Conservation (phyloP, 768 basidiomycete species). For the Amanita inopinata region DNA sequence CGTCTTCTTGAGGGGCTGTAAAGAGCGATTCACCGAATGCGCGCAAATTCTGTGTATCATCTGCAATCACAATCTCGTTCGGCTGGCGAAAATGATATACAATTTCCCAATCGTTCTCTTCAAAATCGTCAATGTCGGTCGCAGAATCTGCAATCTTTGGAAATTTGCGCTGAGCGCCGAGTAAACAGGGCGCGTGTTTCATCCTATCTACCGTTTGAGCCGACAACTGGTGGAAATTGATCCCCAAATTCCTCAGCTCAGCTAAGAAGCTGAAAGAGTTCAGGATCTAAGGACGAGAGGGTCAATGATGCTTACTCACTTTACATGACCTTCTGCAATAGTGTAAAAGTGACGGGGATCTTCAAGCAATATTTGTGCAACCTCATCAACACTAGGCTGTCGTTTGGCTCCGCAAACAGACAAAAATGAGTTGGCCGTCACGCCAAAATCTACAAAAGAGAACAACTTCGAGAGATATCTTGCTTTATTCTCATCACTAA, state of each 20-base stretch:
- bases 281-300: background rate
- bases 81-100: conserved; percentile 65
- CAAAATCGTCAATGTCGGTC: conserved; percentile 30
- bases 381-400: conserved; percentile 80
- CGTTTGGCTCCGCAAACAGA: conserved; percentile 79
- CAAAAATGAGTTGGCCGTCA: conserved; percentile 74
- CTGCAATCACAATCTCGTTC: conserved; percentile 69
- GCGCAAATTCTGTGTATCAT: conserved; percentile 76
- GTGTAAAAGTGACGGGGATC: conserved; percentile 66
- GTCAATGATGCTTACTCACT: conserved; percentile 31
- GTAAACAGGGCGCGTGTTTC: conserved; percentile 60
- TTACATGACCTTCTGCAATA: conserved; percentile 56
- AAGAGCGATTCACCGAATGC: conserved; percentile 71
- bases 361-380: conserved; percentile 57
- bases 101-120: conserved; percentile 69
- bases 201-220: conserved; percentile 48
- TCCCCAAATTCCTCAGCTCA: conserved; percentile 80
- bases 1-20: conserved; percentile 81
- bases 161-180: conserved; percentile 59
- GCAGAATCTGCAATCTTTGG: conserved; percentile 21
- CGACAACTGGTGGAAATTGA: conserved; percentile 55
- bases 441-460: conserved; percentile 82
- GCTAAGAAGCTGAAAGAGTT: conserved; percentile 52
- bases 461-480: conserved; percentile 76
- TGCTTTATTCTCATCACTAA: conserved; percentile 41